These are phyloP conservation scores for Paraphaeosphaeria sporulosa DNA, from an alignment of 2,329 filamentous ascomycete species.

Conservation along the genomic window DNA sequence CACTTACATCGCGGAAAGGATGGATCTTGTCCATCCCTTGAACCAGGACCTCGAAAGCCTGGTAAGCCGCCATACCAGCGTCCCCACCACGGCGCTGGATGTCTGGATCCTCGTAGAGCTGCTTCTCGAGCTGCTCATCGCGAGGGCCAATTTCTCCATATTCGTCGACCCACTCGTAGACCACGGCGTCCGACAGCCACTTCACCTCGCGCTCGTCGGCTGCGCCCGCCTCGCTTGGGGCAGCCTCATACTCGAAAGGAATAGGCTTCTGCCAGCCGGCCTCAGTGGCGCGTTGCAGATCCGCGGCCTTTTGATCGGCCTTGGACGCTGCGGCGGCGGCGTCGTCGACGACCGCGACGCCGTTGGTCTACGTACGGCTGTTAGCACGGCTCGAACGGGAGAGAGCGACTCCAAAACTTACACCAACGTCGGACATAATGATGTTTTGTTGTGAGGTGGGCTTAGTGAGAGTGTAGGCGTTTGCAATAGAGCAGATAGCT, in stretches of 20 bases:
- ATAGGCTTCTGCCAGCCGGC: conserved; percentile 54
- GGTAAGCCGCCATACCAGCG: conserved; percentile 67
- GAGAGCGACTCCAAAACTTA: conserved; percentile 1
- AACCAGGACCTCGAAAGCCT: conserved; percentile 59
- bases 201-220: conserved; percentile 32
- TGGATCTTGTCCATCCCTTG: conserved; percentile 57
- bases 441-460: neutral
- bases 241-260: conserved; percentile 33
- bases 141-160: conserved; percentile 84
- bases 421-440: conserved; percentile 30
- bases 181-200: conserved; percentile 65
- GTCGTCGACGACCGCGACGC: conserved; percentile 22
- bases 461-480: neutral
- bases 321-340: conserved; percentile 23
- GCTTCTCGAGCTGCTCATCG: conserved; percentile 72
- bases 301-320: conserved; percentile 31
- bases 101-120: conserved; percentile 72
- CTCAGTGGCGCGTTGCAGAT: conserved; percentile 39
- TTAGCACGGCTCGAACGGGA: neutral
- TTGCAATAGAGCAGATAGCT: conserved; percentile 21
- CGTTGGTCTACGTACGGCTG: conserved; percentile 3
- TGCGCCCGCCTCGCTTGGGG: conserved; percentile 6
- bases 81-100: conserved; percentile 59
- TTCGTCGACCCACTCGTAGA: conserved; percentile 87
- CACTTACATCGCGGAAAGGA: conserved; percentile 60